Conservation (phyloP, 805 yeast species). For the Brettanomyces anomalus region DNA sequence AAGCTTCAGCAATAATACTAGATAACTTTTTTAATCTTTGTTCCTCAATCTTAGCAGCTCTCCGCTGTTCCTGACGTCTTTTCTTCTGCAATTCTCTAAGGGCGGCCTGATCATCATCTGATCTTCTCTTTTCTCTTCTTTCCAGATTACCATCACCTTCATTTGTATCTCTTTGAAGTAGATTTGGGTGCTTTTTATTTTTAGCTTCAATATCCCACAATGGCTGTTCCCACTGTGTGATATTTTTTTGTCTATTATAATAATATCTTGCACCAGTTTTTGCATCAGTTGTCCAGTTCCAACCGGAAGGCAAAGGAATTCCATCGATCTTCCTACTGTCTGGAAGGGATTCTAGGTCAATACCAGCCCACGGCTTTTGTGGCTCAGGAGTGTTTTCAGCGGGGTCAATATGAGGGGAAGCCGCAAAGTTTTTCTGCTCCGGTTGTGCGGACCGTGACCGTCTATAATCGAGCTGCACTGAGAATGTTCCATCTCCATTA, state of each 20-base stretch:
- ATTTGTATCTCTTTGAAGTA: constrained; percentile 8
- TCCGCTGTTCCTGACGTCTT: constrained; percentile 23
- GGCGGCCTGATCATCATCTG: constrained; percentile 9
- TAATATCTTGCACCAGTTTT: constrained; percentile 40
- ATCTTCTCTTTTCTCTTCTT: constrained; percentile 22
- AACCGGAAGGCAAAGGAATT: constrained; percentile 46
- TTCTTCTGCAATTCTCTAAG: constrained; percentile 22
- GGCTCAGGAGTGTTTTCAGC: constrained; percentile 1
- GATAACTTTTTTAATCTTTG: constrained; percentile 16
- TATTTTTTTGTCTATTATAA: constrained; percentile 38
- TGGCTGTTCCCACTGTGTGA: constrained; percentile 59
- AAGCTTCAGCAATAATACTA: constrained; percentile 24
- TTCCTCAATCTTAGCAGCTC: constrained; percentile 19
- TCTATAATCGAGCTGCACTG: constrained; percentile 16
- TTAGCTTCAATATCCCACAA: constrained; percentile 5
- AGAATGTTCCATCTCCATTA: constrained; percentile 1
- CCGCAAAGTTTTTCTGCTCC: not conserved
- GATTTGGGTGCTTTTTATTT: constrained; percentile 4
- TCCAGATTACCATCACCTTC: constrained; percentile 21
- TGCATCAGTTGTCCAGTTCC: constrained; percentile 51
- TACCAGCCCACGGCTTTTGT: constrained; percentile 12
- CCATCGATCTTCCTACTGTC: constrained; percentile 20
- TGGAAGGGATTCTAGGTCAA: constrained; percentile 10
- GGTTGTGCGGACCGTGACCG: constrained; percentile 10
- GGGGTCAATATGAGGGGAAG: not conserved